Evolutionary conservation across 495 filamentous ascomycete genomes (phyloP).

Genomic region (Penicillium turbatum): DNA sequence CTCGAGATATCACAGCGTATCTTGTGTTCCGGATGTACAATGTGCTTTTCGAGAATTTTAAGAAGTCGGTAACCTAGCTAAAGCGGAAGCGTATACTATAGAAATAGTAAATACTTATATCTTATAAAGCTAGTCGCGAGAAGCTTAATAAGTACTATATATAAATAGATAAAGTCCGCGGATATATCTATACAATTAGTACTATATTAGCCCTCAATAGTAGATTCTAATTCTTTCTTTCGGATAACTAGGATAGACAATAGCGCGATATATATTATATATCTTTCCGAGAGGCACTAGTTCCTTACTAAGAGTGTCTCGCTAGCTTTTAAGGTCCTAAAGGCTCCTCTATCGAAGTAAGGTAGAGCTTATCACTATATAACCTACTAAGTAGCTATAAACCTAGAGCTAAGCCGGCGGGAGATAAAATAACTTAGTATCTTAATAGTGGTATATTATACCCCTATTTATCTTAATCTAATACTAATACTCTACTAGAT

Average conservation of each 20-base stretch:
- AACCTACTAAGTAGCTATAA: neutral
- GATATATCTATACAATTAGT: neutral
- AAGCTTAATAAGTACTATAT: constrained; percentile 11
- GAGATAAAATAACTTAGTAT: neutral
- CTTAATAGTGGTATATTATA: no score
- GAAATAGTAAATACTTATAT: constrained; percentile 9
- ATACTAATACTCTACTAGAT: no score
- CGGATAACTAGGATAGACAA: neutral
- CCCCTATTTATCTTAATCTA: no score
- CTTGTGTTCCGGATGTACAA: constrained; percentile 14
- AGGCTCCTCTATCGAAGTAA: no score
- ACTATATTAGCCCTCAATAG: neutral
- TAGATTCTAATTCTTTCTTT: neutral
- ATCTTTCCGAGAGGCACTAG: neutral
- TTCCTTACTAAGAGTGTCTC: neutral
- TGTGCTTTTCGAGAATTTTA: constrained; percentile 2
- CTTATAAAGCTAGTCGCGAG: neutral
- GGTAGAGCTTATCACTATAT: neutral
- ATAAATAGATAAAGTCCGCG: neutral
- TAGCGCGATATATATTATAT: neutral
- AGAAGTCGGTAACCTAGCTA: neutral
- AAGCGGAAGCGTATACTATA: neutral
- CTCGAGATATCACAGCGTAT: constrained; percentile 3
- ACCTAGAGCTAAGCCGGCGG: no score
- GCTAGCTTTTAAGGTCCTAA: neutral